Conservation (phyloP, 1,284 basidiomycete species). For the Neolentinus lepideus region DNA sequence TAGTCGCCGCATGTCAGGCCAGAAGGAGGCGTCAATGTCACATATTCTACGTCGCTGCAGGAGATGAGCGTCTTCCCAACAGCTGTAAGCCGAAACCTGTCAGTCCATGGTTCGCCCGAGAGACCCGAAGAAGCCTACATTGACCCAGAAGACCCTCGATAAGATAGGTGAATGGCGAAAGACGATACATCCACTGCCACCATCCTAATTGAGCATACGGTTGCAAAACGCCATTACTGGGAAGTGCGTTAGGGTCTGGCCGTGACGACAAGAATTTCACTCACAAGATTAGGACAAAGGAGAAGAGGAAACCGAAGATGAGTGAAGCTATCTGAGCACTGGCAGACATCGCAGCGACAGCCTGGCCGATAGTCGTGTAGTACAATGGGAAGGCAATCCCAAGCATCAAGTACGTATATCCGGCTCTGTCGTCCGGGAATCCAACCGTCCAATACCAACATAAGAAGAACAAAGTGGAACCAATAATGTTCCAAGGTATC, state of each 20-base stretch:
- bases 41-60: slow-evolving; percentile 50
- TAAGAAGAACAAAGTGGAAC: slow-evolving; percentile 51
- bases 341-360: slow-evolving; percentile 60
- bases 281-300: slow-evolving; percentile 3
- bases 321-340: slow-evolving; percentile 17
- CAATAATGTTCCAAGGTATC: slow-evolving; percentile 60
- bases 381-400: slow-evolving; percentile 44
- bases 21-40: slow-evolving; percentile 44
- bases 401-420: slow-evolving; percentile 50
- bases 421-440: slow-evolving; percentile 43
- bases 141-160: slow-evolving; percentile 51
- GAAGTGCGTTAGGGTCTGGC: neutral
- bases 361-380: slow-evolving; percentile 52
- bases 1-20: slow-evolving; percentile 57
- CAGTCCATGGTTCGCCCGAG: slow-evolving; percentile 7
- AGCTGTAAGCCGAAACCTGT: neutral
- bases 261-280: neutral
- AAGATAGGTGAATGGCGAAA: slow-evolving; percentile 40
- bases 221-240: slow-evolving; percentile 40
- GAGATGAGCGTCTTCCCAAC: slow-evolving; percentile 26
- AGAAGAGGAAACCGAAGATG: slow-evolving; percentile 1
- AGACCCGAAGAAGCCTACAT: slow-evolving; percentile 13
- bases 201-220: neutral
- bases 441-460: slow-evolving; percentile 72
- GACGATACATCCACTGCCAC: slow-evolving; percentile 23